phyloP scores from a whole-genome alignment of 1,139 yeast species.

The Taiozyma sp. region DNA sequence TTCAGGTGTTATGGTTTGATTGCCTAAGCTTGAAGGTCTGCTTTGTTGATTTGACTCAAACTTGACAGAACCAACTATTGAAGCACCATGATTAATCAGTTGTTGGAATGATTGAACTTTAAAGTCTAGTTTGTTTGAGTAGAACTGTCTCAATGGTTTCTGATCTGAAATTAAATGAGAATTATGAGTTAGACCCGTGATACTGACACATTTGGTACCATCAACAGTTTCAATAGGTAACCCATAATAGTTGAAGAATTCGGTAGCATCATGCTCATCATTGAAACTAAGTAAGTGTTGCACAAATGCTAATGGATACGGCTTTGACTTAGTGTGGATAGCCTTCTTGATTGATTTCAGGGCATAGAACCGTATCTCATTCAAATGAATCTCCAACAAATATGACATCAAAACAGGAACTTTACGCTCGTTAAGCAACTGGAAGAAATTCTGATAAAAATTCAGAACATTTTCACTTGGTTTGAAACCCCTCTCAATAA shows the following conservation, averaged over 20 bases:
- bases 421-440: slow-evolving; percentile 40
- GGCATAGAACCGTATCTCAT: slow-evolving; percentile 75
- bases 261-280: slow-evolving; percentile 42
- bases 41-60: slow-evolving; percentile 7
- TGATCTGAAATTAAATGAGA: slow-evolving; percentile 42
- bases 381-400: slow-evolving; percentile 74
- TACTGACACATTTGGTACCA: slow-evolving; percentile 43
- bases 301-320: slow-evolving; percentile 48
- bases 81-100: slow-evolving; percentile 32
- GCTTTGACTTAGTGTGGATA: slow-evolving; percentile 68
- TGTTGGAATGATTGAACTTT: slow-evolving; percentile 31
- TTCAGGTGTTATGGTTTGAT: not conserved
- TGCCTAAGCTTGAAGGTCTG: not conserved
- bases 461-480: slow-evolving; percentile 60
- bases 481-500: slow-evolving; percentile 51
- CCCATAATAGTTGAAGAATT: slow-evolving; percentile 63
- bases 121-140: slow-evolving; percentile 46
- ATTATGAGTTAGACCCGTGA: slow-evolving; percentile 48
- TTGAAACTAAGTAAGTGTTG: slow-evolving; percentile 63
- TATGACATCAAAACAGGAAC: slow-evolving; percentile 75
- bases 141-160: slow-evolving; percentile 47
- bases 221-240: slow-evolving; percentile 43
- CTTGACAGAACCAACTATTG: slow-evolving; percentile 19
- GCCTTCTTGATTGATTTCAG: slow-evolving; percentile 64
- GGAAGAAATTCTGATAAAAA: slow-evolving; percentile 60